Percentiles rank a stretch among this genome's conserved stretches.
Conservation (phyloP, 2,329 filamentous ascomycete genomes). For the Penicillium brasilianum region DNA sequence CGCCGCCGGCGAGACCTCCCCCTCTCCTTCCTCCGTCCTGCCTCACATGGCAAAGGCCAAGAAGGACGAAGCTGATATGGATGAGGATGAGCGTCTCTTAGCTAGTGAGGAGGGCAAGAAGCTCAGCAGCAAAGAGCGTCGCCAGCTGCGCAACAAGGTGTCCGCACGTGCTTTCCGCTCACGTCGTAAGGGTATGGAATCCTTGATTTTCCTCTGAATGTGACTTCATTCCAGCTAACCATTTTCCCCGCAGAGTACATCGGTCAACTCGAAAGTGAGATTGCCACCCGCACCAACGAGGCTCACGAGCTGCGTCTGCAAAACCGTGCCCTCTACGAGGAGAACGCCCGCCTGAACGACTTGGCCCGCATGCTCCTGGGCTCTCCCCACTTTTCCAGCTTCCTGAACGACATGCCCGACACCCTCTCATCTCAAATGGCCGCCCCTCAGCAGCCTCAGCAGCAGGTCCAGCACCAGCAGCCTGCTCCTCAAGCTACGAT, state of each 20-base stretch:
- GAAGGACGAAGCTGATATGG: constrained; percentile 99
- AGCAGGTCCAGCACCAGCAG: constrained; percentile 47
- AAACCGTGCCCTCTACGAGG: constrained; percentile 80
- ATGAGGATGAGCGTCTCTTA: constrained; percentile 90
- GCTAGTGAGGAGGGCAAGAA: constrained; percentile 99
- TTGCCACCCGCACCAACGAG: constrained; percentile 82
- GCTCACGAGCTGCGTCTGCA: constrained; percentile 78
- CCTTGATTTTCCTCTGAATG: background rate
- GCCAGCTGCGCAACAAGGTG: constrained; percentile 98
- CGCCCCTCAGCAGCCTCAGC: constrained; percentile 48
- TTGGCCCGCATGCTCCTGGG: constrained; percentile 80
- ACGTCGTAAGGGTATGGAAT: constrained; percentile 85
- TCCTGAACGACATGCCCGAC: constrained; percentile 71
- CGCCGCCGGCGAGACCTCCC: constrained; percentile 56
- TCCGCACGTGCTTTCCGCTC: constrained; percentile 97
- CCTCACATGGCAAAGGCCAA: constrained; percentile 73
- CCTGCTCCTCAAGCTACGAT: constrained; percentile 53
- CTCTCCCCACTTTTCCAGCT: constrained; percentile 81
- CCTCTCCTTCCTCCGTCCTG: constrained; percentile 49
- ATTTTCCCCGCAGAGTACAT: constrained; percentile 79
- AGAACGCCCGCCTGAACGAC: constrained; percentile 80
- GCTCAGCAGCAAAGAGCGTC: constrained; percentile 94
- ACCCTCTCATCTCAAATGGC: constrained; percentile 55
- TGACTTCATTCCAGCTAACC: constrained; percentile 10
- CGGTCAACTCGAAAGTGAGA: constrained; percentile 86